phyloP scores from a whole-genome alignment of 371 early-diverging fungal species.

The Mucor racemosus region DNA sequence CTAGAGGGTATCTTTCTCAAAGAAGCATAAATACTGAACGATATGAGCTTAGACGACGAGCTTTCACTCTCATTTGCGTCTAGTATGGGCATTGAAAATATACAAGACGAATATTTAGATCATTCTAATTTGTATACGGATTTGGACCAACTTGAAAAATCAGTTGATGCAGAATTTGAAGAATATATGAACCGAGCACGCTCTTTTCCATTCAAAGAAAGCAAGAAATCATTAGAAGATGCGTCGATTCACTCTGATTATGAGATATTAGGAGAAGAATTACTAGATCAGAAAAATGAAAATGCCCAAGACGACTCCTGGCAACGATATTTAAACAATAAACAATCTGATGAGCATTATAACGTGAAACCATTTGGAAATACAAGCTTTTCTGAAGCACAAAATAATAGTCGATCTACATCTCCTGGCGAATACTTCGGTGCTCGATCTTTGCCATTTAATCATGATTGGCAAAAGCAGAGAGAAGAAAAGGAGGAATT shows the following conservation, averaged over 20 bases:
- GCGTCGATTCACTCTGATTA: constrained; percentile 31
- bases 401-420: constrained; percentile 9
- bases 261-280: constrained; percentile 26
- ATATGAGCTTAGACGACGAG: constrained; percentile 9
- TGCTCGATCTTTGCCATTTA: constrained; percentile 38
- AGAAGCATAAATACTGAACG: background rate
- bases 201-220: constrained; percentile 12
- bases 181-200: constrained; percentile 26
- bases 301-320: background rate
- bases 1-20: too few relatives aligned
- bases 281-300: constrained; percentile 9
- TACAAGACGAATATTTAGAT: constrained; percentile 5
- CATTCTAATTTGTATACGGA: constrained; percentile 26
- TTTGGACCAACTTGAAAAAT: constrained; percentile 30
- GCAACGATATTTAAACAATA: constrained; percentile 13
- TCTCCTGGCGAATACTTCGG: constrained; percentile 43
- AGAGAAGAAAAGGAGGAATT: background rate
- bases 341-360: constrained; percentile 27
- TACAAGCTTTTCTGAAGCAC: background rate
- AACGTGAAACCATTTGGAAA: constrained; percentile 26
- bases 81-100: constrained; percentile 16
- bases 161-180: constrained; percentile 32
- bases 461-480: constrained; percentile 5
- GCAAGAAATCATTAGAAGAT: background rate
- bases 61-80: constrained; percentile 29